A percentile compares a stretch with the other conserved stretches of the same genome.
Conservation (phyloP, 768 basidiomycete species). For the Steccherinum ochraceum region DNA sequence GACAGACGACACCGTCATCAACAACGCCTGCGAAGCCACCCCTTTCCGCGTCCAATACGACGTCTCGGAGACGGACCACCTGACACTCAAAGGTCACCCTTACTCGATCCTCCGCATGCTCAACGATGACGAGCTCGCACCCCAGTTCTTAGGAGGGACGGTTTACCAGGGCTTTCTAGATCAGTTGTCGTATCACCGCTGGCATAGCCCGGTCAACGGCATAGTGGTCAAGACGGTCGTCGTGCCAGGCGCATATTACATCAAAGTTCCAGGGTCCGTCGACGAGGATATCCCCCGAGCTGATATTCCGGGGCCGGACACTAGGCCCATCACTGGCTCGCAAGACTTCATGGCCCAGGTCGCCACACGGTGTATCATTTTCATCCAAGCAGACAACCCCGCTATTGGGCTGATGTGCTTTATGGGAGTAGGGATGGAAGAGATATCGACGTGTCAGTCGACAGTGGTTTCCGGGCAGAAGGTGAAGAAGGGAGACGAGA, state of each 20-base stretch:
- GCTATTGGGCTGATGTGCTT: slow-evolving; percentile 54
- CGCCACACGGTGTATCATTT: slow-evolving; percentile 46
- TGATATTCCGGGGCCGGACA: slow-evolving; percentile 6
- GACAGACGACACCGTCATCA: slow-evolving; percentile 31
- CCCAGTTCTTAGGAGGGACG: slow-evolving; percentile 43
- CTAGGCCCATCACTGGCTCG: slow-evolving; percentile 17
- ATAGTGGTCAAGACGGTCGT: slow-evolving; percentile 32
- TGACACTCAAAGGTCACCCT: slow-evolving; percentile 58
- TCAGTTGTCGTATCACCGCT: slow-evolving; percentile 52
- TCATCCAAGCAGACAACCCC: slow-evolving; percentile 47
- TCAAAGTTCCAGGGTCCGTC: too few relatives aligned
- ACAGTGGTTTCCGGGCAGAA: slow-evolving; percentile 38
- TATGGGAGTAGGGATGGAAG: slow-evolving; percentile 53
- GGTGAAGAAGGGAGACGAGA: slow-evolving; percentile 46
- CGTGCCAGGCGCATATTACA: slow-evolving; percentile 46
- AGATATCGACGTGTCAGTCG: slow-evolving; percentile 54
- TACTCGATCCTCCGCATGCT: slow-evolving; percentile 58
- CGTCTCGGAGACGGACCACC: slow-evolving; percentile 37
- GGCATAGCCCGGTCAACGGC: slow-evolving; percentile 54
- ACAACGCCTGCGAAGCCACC: slow-evolving; percentile 47
- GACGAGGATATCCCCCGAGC: slow-evolving; percentile 26
- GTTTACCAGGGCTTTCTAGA: slow-evolving; percentile 54
- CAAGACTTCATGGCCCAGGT: slow-evolving; percentile 37
- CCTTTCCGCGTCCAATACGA: slow-evolving; percentile 34
- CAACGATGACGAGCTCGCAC: slow-evolving; percentile 29